A percentile compares a stretch with the other conserved stretches of the same genome.
These are phyloP conservation scores for Penicillium herquei DNA, from an alignment of 495 filamentous ascomycete genomes.

Conservation along the genomic window DNA sequence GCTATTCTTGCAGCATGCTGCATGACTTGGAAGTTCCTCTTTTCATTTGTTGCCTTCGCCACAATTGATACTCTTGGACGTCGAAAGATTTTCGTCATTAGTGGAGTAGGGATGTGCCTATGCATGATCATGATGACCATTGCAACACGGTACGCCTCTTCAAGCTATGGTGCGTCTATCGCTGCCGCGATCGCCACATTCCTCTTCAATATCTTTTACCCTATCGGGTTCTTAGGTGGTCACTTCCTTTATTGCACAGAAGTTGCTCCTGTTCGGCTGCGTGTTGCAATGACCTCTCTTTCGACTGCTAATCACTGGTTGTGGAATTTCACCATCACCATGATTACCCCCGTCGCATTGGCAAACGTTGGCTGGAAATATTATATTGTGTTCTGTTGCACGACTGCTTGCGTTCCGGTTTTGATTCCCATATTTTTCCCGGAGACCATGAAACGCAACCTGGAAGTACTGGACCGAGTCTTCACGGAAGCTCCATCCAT, in stretches of 20 bases:
- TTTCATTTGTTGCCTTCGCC: constrained; percentile 47
- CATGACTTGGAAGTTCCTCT: constrained; percentile 54
- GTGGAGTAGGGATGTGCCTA: constrained; percentile 46
- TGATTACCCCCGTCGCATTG: constrained; percentile 55
- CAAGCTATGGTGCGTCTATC: constrained; percentile 29
- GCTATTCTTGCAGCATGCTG: constrained; percentile 33
- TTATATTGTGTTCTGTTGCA: constrained; percentile 54
- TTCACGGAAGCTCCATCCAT: constrained; percentile 16
- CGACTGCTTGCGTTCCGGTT: constrained; percentile 30
- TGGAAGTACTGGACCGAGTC: constrained; percentile 22
- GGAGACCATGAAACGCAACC: constrained; percentile 40
- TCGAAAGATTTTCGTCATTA: constrained; percentile 52
- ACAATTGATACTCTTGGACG: constrained; percentile 54
- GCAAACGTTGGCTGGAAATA: constrained; percentile 51
- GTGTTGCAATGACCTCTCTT: constrained; percentile 51
- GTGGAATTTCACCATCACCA: constrained; percentile 48
- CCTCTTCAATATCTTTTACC: constrained; percentile 60
- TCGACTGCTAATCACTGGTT: constrained; percentile 53
- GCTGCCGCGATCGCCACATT: constrained; percentile 54
- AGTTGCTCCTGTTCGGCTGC: constrained; percentile 42
- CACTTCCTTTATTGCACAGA: constrained; percentile 59
- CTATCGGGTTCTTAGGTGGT: constrained; percentile 54
- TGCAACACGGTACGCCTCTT: constrained; percentile 31
- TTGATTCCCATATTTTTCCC: constrained; percentile 65
- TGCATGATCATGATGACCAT: constrained; percentile 50